phyloP scores from a whole-genome alignment of 441 rosid genomes.

The Metrosideros polymorpha region DNA sequence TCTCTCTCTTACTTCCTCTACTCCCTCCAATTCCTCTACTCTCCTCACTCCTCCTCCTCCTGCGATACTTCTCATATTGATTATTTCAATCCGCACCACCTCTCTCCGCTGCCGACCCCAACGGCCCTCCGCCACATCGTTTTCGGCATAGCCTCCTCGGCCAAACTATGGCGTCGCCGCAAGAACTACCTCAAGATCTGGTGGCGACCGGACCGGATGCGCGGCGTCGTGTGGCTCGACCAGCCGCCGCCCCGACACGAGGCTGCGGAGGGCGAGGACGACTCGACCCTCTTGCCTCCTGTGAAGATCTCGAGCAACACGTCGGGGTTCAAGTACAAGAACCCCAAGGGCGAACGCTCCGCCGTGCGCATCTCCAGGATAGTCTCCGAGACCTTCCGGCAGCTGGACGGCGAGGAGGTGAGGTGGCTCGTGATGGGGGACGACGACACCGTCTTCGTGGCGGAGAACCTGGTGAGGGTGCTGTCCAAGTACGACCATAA shows the following conservation, averaged over 20 bases:
- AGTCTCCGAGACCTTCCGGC: slow-evolving; percentile 3
- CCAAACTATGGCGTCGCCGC: slow-evolving; percentile 7
- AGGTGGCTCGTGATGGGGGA: slow-evolving; percentile 13
- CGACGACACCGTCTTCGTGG: slow-evolving; percentile 6
- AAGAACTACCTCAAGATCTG: slow-evolving; percentile 8
- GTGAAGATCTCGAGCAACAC: slow-evolving; percentile 7
- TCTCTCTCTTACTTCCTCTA: neutral
- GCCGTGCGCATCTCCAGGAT: slow-evolving; percentile 11
- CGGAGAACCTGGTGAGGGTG: slow-evolving; percentile 8
- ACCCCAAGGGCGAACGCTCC: slow-evolving; percentile 5
- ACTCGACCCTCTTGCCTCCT: neutral
- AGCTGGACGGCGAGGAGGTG: neutral
- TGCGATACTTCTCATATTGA: neutral
- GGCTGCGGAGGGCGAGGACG: neutral
- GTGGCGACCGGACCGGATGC: slow-evolving; percentile 4
- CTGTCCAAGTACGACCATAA: slow-evolving; percentile 10
- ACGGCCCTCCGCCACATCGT: slow-evolving; percentile 2
- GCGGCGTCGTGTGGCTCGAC: slow-evolving; percentile 15
- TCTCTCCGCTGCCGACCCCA: neutral
- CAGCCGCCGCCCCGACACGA: neutral
- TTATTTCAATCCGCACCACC: neutral
- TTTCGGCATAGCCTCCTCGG: slow-evolving; percentile 11
- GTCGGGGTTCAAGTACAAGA: slow-evolving; percentile 8
- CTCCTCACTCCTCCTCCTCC: neutral
- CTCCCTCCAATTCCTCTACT: neutral